phyloP scores from a whole-genome alignment of 129 eudicot species.

The Ambrosia artemisiifolia region DNA sequence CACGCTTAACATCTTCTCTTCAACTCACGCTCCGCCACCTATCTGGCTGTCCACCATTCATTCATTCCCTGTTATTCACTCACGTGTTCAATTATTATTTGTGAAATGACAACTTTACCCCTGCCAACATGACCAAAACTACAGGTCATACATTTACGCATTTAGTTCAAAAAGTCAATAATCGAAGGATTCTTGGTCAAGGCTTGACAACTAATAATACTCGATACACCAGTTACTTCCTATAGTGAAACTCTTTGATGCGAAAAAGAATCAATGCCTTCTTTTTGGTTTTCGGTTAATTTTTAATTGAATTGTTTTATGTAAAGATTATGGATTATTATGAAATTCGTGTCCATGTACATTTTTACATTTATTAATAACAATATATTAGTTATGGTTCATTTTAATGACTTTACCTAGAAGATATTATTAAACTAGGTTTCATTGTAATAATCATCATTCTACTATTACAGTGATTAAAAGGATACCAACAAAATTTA shows the following conservation, averaged over 20 bases:
- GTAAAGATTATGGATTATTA: too few relatives aligned
- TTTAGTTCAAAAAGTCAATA: not conserved
- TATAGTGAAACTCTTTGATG: not conserved
- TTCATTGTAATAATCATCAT: too few relatives aligned
- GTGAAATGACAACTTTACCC: constrained; percentile 1
- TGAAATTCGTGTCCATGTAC: too few relatives aligned
- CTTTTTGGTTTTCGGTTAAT: too few relatives aligned
- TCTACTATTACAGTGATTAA: too few relatives aligned
- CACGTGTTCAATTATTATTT: constrained; percentile 8
- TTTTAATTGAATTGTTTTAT: not conserved
- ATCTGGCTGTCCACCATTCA: constrained; percentile 11
- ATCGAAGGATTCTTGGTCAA: not conserved
- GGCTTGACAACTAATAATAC: not conserved
- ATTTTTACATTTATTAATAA: too few relatives aligned
- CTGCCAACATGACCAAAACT: not conserved
- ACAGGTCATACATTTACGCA: not conserved
- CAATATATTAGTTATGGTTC: too few relatives aligned
- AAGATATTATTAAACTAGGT: too few relatives aligned
- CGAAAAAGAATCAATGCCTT: not conserved
- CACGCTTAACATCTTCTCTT: constrained; percentile 12
- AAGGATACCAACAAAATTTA: too few relatives aligned
- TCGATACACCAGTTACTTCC: not conserved
- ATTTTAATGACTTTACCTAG: too few relatives aligned
- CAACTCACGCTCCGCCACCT: constrained; percentile 24
- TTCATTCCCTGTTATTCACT: not conserved